Conservation (phyloP, 2,329 filamentous ascomycete species). For the Stylonectria norvegica region DNA sequence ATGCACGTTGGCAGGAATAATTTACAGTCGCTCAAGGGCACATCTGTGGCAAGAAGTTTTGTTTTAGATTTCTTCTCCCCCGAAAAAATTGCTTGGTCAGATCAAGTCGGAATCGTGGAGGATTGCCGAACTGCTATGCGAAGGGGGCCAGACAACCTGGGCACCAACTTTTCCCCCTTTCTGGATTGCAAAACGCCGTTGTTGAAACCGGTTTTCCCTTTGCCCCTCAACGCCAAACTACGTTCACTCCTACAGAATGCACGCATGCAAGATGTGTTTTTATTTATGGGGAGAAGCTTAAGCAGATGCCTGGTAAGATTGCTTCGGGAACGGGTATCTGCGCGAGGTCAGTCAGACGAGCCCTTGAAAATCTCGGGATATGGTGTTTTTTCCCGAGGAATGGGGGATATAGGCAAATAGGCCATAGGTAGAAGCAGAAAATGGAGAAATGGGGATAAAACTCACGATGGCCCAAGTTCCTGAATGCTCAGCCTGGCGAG, state of each 20-base stretch:
- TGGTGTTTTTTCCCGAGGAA: conserved; percentile 10
- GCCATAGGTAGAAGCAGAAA: conserved; percentile 15
- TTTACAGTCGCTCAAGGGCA: too few species aligned
- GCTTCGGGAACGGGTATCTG: conserved; percentile 80
- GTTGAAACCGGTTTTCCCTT: conserved; percentile 51
- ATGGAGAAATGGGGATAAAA: conserved; percentile 31
- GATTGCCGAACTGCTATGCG: conserved; percentile 37
- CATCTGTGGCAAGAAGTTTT: conserved; percentile 14
- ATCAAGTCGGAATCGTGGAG: conserved; percentile 40
- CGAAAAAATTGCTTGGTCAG: conserved; percentile 29
- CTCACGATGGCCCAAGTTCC: conserved; percentile 93
- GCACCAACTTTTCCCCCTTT: conserved; percentile 26
- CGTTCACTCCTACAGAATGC: conserved; percentile 24
- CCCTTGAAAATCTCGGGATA: conserved; percentile 8
- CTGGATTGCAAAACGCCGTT: conserved; percentile 45
- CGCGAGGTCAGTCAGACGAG: conserved; percentile 18
- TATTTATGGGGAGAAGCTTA: conserved; percentile 23
- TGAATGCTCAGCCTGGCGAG: conserved; percentile 89
- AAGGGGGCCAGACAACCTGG: conserved; percentile 29
- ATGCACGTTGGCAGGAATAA: too few species aligned
- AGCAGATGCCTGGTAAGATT: conserved; percentile 60
- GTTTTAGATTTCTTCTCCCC: conserved; percentile 22
- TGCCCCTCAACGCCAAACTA: conserved; percentile 42
- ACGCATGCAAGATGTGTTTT: conserved; percentile 26
- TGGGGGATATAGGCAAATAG: conserved; percentile 7